Evolutionary conservation across 2,329 filamentous ascomycete species (phyloP).

Genomic region (Diaporthe longicolla): DNA sequence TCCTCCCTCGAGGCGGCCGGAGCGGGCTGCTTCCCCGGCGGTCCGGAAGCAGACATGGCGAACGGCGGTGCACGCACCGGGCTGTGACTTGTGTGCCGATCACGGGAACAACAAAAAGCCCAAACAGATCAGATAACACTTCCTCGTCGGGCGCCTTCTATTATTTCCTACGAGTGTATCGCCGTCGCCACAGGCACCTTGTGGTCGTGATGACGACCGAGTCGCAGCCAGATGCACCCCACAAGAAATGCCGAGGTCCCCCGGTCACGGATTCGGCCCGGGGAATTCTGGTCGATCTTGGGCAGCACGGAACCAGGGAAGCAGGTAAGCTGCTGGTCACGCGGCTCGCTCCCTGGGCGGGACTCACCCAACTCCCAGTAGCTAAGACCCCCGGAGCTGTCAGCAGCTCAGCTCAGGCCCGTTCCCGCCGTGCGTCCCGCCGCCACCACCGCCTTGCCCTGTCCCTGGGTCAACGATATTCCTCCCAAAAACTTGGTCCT

Average conservation of each 20-base stretch:
- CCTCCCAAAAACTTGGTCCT: neutral
- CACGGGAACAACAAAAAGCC: too few species aligned
- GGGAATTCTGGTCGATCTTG: neutral
- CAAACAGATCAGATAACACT: too few species aligned
- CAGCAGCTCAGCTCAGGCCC: neutral
- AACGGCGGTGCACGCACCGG: too few species aligned
- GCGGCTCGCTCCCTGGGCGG: too few species aligned
- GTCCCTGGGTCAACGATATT: neutral
- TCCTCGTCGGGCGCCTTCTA: neutral
- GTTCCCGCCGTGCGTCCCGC: slow-evolving; percentile 7
- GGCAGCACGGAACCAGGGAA: neutral
- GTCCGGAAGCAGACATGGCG: slow-evolving; percentile 7
- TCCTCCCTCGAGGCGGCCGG: slow-evolving; percentile 20
- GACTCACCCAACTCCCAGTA: too few species aligned
- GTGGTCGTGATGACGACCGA: neutral
- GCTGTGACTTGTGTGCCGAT: too few species aligned
- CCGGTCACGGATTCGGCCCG: slow-evolving; percentile 26
- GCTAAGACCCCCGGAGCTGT: too few species aligned
- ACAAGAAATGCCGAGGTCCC: slow-evolving; percentile 2
- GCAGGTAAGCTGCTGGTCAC: neutral
- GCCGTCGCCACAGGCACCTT: neutral
- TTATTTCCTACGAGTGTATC: neutral
- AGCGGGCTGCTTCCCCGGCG: neutral
- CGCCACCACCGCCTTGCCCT: neutral
- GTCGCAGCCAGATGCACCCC: neutral